Evolutionary conservation across 2,329 filamentous ascomycete species (phyloP).

Genomic region (Alternaria postmessia): DNA sequence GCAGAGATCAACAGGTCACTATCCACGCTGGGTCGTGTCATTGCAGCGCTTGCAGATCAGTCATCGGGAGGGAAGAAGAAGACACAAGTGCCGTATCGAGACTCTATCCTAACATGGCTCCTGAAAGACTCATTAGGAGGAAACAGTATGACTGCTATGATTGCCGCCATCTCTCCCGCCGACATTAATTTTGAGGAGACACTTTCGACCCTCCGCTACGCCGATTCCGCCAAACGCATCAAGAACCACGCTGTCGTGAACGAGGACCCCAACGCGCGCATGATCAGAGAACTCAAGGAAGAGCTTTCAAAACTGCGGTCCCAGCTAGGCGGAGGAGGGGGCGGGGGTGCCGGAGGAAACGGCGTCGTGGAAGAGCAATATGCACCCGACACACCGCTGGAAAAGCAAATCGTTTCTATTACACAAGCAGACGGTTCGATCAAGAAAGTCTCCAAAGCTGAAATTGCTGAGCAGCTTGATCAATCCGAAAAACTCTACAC

Average conservation of each 20-base stretch:
- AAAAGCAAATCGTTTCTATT: conserved; percentile 96
- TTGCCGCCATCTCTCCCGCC: conserved; percentile 95
- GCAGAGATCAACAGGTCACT: conserved; percentile 98
- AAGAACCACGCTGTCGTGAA: conserved; percentile 99
- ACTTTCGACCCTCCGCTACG: conserved; percentile 91
- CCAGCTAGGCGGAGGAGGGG: conserved; percentile 70
- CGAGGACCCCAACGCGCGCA: conserved; percentile 97
- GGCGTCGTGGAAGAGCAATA: conserved; percentile 76
- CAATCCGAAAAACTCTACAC: conserved; percentile 96
- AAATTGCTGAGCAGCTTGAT: conserved; percentile 94
- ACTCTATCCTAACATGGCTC: conserved; percentile 95
- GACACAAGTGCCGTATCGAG: conserved; percentile 90
- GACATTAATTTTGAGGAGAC: conserved; percentile 99
- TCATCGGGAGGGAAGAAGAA: conserved; percentile 79
- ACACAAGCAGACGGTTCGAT: conserved; percentile 82
- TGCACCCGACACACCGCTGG: conserved; percentile 87
- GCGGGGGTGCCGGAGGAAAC: conserved; percentile 37
- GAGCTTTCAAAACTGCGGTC: conserved; percentile 85
- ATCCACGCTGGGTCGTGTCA: conserved; percentile 95
- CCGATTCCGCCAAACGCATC: conserved; percentile 97
- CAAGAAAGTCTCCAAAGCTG: conserved; percentile 97
- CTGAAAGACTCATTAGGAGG: conserved; percentile 96
- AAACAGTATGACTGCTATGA: conserved; percentile 99
- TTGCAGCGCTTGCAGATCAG: conserved; percentile 91
- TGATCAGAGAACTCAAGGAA: conserved; percentile 98